phyloP scores from a whole-genome alignment of 1,284 basidiomycete genomes.

The Neonothopanus nambi region DNA sequence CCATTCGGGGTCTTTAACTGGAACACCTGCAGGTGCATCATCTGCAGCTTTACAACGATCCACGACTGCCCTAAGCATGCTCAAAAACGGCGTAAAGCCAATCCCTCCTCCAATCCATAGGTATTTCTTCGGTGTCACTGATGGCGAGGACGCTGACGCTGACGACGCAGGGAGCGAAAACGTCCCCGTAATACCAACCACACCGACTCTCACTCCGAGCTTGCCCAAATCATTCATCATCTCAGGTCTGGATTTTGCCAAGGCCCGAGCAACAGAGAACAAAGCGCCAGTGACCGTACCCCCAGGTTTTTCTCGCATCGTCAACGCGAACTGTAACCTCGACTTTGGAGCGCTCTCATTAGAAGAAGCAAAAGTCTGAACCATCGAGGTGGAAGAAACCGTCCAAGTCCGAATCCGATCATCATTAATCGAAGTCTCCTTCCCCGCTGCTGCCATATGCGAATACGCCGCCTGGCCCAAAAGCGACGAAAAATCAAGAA shows the following conservation, averaged over 20 bases:
- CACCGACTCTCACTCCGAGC: constrained; percentile 36
- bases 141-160: too few species aligned
- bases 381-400: constrained; percentile 24
- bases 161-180: constrained; percentile 40
- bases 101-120: constrained; percentile 61
- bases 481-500: constrained; percentile 54
- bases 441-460: constrained; percentile 50
- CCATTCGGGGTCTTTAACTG: constrained; percentile 22
- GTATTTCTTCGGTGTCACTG: constrained; percentile 23
- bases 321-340: constrained; percentile 40
- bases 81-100: constrained; percentile 58
- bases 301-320: constrained; percentile 52
- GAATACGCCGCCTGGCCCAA: constrained; percentile 46
- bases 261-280: constrained; percentile 46
- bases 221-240: constrained; percentile 37
- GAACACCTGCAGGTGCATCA: constrained; percentile 7
- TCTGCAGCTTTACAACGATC: constrained; percentile 16
- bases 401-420: constrained; percentile 70
- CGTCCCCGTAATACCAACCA: constrained; percentile 41
- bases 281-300: constrained; percentile 54
- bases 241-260: constrained; percentile 38
- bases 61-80: constrained; percentile 43
- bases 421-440: constrained; percentile 55
- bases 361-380: background rate
- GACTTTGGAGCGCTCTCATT: constrained; percentile 3